These are phyloP conservation scores for Teunomyces stri DNA, from an alignment of 805 yeast species.

Conservation along the genomic window DNA sequence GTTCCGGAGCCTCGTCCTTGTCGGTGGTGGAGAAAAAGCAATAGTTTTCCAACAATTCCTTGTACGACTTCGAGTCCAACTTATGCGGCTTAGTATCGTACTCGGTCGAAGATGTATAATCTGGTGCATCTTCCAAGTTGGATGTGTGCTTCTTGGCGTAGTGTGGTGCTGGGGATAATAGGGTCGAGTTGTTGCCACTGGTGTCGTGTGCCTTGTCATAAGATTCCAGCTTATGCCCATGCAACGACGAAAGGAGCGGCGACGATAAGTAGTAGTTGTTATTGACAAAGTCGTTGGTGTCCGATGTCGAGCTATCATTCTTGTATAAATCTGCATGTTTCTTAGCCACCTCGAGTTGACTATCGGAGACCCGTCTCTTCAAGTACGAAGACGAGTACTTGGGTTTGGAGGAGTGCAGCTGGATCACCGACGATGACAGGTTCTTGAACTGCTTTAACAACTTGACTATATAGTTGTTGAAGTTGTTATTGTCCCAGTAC, in stretches of 20 bases:
- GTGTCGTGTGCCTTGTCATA: not conserved
- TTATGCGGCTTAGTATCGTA: not conserved
- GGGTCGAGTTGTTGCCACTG: not conserved
- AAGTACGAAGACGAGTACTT: constrained; percentile 39
- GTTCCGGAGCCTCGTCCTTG: not conserved
- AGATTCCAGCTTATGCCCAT: not conserved
- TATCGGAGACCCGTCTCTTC: constrained; percentile 31
- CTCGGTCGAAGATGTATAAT: not conserved
- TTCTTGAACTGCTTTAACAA: constrained; percentile 28
- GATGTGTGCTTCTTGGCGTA: not conserved
- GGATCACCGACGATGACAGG: constrained; percentile 8
- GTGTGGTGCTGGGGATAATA: constrained; percentile 1
- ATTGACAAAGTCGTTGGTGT: constrained; percentile 27
- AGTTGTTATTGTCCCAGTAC: constrained; percentile 75
- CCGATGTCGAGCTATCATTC: constrained; percentile 12
- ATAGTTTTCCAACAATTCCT: constrained; percentile 55
- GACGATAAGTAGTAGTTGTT: constrained; percentile 37
- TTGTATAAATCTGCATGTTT: constrained; percentile 6
- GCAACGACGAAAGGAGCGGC: constrained; percentile 30
- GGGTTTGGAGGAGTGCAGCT: constrained; percentile 26
- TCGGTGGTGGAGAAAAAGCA: constrained; percentile 48
- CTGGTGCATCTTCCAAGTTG: not conserved
- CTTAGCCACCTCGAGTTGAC: constrained; percentile 13
- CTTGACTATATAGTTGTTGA: constrained; percentile 55
- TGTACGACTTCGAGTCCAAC: constrained; percentile 51